phyloP scores from a whole-genome alignment of 2,329 filamentous ascomycete genomes.

The Calonectria montana region DNA sequence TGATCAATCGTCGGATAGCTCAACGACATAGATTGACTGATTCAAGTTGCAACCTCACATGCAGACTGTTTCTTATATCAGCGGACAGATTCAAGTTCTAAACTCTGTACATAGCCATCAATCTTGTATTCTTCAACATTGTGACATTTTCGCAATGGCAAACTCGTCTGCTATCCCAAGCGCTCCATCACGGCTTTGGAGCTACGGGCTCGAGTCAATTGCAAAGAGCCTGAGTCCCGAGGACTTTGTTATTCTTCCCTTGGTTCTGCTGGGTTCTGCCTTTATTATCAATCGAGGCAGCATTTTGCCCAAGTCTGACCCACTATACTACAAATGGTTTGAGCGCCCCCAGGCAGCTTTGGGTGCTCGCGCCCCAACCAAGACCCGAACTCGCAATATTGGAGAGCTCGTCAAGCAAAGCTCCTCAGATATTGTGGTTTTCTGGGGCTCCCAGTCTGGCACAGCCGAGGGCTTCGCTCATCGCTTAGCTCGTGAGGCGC shows the following conservation, averaged over 20 bases:
- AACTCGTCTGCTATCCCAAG: background rate
- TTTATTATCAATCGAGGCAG: conserved; percentile 20
- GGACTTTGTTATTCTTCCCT: conserved; percentile 20
- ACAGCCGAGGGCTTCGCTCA: conserved; percentile 19
- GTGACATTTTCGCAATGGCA: conserved; percentile 2
- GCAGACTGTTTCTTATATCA: background rate
- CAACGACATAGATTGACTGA: background rate
- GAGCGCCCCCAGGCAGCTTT: conserved; percentile 5
- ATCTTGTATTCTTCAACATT: background rate
- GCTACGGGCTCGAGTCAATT: conserved; percentile 9
- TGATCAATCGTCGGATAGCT: background rate
- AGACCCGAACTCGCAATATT: conserved; percentile 10
- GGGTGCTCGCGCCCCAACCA: background rate
- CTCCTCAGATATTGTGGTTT: conserved; percentile 15
- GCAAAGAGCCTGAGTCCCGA: conserved; percentile 1
- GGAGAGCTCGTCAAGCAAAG: background rate
- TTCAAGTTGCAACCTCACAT: background rate
- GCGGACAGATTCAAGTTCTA: background rate
- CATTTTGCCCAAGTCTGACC: conserved; percentile 15
- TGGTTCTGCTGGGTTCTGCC: conserved; percentile 9
- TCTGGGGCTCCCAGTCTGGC: conserved; percentile 23
- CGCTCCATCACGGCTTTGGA: background rate
- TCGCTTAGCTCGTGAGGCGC: conserved; percentile 15
- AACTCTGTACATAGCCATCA: background rate
- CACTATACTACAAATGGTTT: conserved; percentile 19